Evolutionary conservation across 352 stramenopile species (phyloP), one percentile per base, ranked within the genome.

Genomic region (Phytophthora meadii): DNA sequence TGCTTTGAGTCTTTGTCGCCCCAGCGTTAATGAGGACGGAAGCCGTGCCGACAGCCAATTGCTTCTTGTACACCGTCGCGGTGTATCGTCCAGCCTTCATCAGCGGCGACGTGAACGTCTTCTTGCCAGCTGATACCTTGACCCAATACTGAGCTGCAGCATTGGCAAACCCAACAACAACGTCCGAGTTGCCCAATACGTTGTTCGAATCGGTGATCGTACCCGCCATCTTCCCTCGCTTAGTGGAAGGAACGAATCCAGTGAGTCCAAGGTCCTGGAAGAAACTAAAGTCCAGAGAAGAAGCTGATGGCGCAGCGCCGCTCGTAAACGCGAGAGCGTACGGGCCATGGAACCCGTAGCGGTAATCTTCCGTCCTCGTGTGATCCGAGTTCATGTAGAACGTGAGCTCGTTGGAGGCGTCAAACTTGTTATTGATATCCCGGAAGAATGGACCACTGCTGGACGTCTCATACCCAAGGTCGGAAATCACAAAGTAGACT

Each of bases 321-420:
- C 61, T 72, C 0, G 74, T 86, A 53, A 86, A 71, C 12, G 68
- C 64, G 3, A 86, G 55, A 9, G 77, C 69, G 54, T 83, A 86
- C 7, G 77, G 77, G 1, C 77, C 77, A 58, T 87, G 69, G 56
- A 87, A 84, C 15, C 77, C 77, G 51, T 76, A 82, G 44, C 77
- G 77, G 56, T 87, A 87, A 40, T 79, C 72, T 17, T 84, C 77
- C 1, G 67, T 87, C 39, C 72, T 72, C 4, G 77, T 87, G 59
- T 87, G 77, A 48, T 87, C 77, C 64, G 77, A 87, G 52, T 82
- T 79, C 77, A 87, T 84, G 67, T 87, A 87, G 58, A 87, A 82
- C 54, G 69, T 69, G 32, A 87, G 70, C 54, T 87, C 77, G 30
- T 86, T 86, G 0, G 72, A 74, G 7, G 62, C 68, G 30, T 74